phyloP scores from a whole-genome alignment of 768 basidiomycete species.

The Phlegmacium glaucopus region DNA sequence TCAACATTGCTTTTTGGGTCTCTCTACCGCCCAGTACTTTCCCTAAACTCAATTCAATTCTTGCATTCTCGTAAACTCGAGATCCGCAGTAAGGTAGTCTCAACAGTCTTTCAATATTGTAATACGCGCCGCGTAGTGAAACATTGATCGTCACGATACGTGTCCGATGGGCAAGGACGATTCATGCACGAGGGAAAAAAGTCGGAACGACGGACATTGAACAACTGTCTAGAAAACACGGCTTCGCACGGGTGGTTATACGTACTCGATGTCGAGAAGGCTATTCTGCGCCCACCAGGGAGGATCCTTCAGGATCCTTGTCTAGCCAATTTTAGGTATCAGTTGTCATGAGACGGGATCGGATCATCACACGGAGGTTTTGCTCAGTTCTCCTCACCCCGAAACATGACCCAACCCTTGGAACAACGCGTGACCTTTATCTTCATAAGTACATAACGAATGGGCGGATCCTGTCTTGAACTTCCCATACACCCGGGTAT shows the following conservation, averaged over 20 bases:
- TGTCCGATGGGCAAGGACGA: constrained; percentile 24
- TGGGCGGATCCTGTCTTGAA: constrained; percentile 7
- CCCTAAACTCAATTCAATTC: too few relatives aligned
- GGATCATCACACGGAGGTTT: constrained; percentile 7
- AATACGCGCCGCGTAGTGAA: neutral
- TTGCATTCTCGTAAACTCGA: too few relatives aligned
- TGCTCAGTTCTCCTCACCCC: constrained; percentile 6
- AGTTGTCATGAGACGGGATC: neutral
- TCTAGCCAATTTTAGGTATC: constrained; percentile 1
- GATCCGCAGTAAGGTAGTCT: too few relatives aligned
- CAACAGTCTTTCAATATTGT: neutral
- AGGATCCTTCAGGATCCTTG: neutral
- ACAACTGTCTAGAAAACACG: neutral
- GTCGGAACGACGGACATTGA: neutral
- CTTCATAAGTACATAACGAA: constrained; percentile 8
- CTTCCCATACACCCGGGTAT: neutral
- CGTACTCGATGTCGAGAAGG: too few relatives aligned
- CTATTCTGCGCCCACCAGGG: too few relatives aligned
- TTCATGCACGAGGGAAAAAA: neutral
- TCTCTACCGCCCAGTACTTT: too few relatives aligned
- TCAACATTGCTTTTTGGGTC: too few relatives aligned
- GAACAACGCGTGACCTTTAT: constrained; percentile 9
- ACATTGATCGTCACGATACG: constrained; percentile 8
- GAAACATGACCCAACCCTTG: constrained; percentile 3
- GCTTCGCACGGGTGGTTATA: too few relatives aligned